Base-by-base conservation (phyloP, 768 basidiomycete genomes). In the Kwoniella shandongensis region DNA sequence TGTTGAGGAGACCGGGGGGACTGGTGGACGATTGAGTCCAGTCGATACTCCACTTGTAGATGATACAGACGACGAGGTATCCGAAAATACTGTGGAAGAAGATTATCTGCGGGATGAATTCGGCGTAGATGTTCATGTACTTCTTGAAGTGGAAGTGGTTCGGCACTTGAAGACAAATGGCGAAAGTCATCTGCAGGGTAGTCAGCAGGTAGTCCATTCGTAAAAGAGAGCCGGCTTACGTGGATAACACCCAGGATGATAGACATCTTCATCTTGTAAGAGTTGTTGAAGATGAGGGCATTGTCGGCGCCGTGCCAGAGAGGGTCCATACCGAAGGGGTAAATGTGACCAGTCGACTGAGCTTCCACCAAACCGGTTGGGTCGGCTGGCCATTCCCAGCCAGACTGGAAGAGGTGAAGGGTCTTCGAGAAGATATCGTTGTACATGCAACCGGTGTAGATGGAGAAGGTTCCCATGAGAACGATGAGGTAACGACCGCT, bases 191-290 rank as follows among this genome's bases (percentile, higher is more conserved):
- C 94, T 99, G 63, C 7, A 17, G 7, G 40, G 47, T 6, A 32
- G 32, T 32, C 32, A 13, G 39, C 35, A 49, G 17, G 11, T 48
- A 11, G 49, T 53, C 25, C 35, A 44, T 13, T 6, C 7, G 32
- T 32, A 32, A 32, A 6, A 32, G 32, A 32, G 13, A 6, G 7
- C n/a, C n/a, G 44, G 79, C 86, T 67, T 79, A 97, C 94, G 77
- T 99, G 94, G 58, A 88, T 88, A 63, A 99, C 93, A 76, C 96
- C 96, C 51, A 99, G 78, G 32, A 98, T 84, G 71, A 99, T 86
- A 20, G 91, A 89, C 91, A 98, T 91, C 81, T 99, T 98, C 96
- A 99, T 99, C 85, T 98, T 99, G 81, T 94, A 94, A 36, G 93
- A 97, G 78, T 99, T 99, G 50, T 88, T 88, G 78, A 98, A 99